Evolutionary conservation across 1,284 basidiomycete species (phyloP), one percentile per base, ranked within the genome.

Genomic region (Pterulicium gracile): DNA sequence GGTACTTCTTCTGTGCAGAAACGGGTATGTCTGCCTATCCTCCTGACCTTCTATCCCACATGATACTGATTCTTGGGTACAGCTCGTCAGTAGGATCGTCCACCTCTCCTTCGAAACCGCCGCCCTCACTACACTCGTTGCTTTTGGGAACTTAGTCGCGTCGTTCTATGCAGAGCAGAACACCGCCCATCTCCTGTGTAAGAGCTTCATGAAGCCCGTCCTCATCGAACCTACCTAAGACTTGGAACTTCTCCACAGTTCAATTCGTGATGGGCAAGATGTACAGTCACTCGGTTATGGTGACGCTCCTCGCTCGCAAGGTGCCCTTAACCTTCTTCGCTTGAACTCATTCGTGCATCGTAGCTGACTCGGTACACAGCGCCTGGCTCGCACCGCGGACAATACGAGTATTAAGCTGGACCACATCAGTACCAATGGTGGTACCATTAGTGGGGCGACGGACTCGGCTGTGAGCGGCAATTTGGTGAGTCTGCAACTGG

Each of bases 201-300:
- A 10, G 36, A 15, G n/a, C 27, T 32, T 7, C 10, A 32, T 39
- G n/a, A n/a, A n/a, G n/a, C 36, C 15, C 7, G 36, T 39, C 36
- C 15, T 17, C 36, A 7, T 4, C 19, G n/a, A 7, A 5, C 5
- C 36, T 39, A 7, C n/a, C n/a, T 39, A n/a, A n/a, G n/a, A n/a
- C n/a, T n/a, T n/a, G n/a, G 36, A 39, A 7, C 7, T 39, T 17
- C 5, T 17, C 7, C 19, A 7, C 5, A 39, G 36, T 39, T 17
- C 36, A 39, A 39, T 39, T 39, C 15, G 19, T 39, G n/a, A 39
- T 39, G 7, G 36, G 36, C 7, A 39, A 39, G 19, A 39, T 39
- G 36, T 39, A 39, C 36, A 39, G 36, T 39, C 36, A 39, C 19
- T 39, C 36, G 5, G 36, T 39, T 4, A 39, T 39, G 36, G 36